Conservation (phyloP, 2,329 filamentous ascomycete genomes). For the Sarocladium brachiariae region DNA sequence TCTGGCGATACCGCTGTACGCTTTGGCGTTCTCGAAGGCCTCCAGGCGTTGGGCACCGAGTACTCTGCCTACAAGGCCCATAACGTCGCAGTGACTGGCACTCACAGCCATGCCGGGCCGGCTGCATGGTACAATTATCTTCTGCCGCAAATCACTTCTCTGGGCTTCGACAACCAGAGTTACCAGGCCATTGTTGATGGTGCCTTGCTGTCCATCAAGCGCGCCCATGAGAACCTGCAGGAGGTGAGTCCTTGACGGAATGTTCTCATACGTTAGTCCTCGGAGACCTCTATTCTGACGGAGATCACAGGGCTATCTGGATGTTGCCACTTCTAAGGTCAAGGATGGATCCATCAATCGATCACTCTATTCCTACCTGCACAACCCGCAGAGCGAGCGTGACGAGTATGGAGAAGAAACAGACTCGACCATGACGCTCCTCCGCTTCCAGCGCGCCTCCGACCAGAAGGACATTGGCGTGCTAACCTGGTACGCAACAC, state of each 20-base stretch:
- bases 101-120: constrained; percentile 86
- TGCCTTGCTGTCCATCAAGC: constrained; percentile 70
- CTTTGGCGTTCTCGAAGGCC: constrained; percentile 74
- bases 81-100: constrained; percentile 86
- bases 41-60: constrained; percentile 60
- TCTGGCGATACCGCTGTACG: constrained; percentile 85
- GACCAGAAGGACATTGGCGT: constrained; percentile 74
- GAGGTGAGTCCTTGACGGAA: too few relatives aligned
- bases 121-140: constrained; percentile 94
- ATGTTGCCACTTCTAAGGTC: constrained; percentile 62
- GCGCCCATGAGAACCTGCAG: constrained; percentile 56
- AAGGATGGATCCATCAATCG: constrained; percentile 79
- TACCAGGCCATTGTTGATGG: constrained; percentile 87
- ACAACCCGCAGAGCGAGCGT: constrained; percentile 74
- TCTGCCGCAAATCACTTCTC: constrained; percentile 80
- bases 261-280: too few relatives aligned
- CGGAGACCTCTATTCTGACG: too few relatives aligned
- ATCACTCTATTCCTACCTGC: constrained; percentile 79
- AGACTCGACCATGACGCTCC: constrained; percentile 61
- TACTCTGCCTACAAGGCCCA: constrained; percentile 70
- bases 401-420: constrained; percentile 52
- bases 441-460: constrained; percentile 68
- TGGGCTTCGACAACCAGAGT: constrained; percentile 80
- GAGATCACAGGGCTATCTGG: constrained; percentile 56
- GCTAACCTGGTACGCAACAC: constrained; percentile 85